Evolutionary conservation across 345 rosid genomes (phyloP).

Genomic region (Syzygium aromaticum): DNA sequence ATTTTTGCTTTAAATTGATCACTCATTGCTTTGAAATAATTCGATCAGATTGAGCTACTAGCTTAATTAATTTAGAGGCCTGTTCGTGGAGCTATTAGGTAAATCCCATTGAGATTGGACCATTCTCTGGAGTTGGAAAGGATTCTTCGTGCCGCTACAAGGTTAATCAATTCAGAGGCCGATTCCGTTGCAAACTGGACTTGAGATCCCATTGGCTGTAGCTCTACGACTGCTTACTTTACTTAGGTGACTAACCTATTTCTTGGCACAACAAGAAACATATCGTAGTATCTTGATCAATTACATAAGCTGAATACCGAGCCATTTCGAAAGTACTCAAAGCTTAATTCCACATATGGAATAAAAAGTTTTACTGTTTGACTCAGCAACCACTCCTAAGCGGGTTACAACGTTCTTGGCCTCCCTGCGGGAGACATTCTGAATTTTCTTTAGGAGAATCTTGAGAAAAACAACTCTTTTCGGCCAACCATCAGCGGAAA

Average conservation of each 20-base stretch:
- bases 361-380: background rate
- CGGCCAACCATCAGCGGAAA: background rate
- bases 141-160: background rate
- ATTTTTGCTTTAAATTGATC: background rate
- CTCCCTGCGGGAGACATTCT: background rate
- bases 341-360: background rate
- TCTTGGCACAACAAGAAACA: background rate
- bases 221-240: background rate
- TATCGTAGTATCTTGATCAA: background rate
- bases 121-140: background rate
- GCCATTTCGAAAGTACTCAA: background rate
- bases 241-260: background rate
- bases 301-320: background rate
- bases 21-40: background rate
- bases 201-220: background rate
- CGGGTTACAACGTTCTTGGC: background rate
- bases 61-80: too few relatives aligned
- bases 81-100: background rate
- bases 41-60: background rate
- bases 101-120: background rate
- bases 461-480: background rate
- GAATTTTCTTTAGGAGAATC: background rate
- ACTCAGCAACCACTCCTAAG: background rate
- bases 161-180: background rate
- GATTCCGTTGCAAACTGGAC: background rate